Evolutionary conservation across 345 rosid species (phyloP), one percentile per base, ranked within the genome.

Genomic region (Pistacia integerrima): DNA sequence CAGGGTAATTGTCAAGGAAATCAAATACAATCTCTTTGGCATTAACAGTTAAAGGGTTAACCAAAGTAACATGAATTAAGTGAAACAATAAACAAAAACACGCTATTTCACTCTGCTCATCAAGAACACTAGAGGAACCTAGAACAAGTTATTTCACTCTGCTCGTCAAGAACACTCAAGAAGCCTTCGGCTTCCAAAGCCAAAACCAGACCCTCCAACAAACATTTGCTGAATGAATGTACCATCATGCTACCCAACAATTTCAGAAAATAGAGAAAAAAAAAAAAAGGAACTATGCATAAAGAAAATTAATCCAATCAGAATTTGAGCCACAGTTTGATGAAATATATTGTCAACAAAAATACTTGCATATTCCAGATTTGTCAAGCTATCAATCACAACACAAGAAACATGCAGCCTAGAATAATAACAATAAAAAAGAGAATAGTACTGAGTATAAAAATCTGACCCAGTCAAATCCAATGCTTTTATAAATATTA

Each of bases 401-500:
- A 60, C 20, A n/a, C n/a, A 68, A 28, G 25, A 73, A 61, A 46
- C 9, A 48, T 62, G 18, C 69, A 62, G 5, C 17, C 48, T 48
- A 73, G 38, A 73, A 62, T 28, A 62, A 18, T 16, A 49, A 0
- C 5, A 30, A 48, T 11, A 20, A 17, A 30, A 62, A 35, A 63
- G 20, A 2, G 4, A 8, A 20, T 17, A 62, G 25, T n/a, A 73
- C 22, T 60, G 35, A 35, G 35, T 8, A 41, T 49, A 13, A 22
- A 58, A 22, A 58, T 73, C 76, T 62, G 30, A 62, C 60, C 35
- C 7, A 62, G 49, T 73, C 76, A 73, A 73, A 18, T 73, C 56
- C 59, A 48, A 44, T 17, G 25, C n/a, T 4, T 73, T 73, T 30
- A 73, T 72, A 49, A 49, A 25, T 61, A 48, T 62, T 28, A 46